phyloP scores from a whole-genome alignment of 2,329 filamentous ascomycete genomes.

The Huntiella bhutanensis region DNA sequence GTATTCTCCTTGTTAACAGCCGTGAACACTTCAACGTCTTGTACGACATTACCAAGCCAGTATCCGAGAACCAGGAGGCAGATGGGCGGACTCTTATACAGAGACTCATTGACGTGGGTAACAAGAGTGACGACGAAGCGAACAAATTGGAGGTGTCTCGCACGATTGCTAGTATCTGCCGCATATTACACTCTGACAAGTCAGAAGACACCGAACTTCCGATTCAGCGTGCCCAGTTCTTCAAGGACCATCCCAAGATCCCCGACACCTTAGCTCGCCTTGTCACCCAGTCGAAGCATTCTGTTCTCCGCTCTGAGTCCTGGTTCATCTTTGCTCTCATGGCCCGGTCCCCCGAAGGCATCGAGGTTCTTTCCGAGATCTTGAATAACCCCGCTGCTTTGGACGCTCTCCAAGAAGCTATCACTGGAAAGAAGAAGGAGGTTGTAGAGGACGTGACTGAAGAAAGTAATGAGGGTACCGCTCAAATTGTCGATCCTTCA shows the following conservation, averaged over 20 bases:
- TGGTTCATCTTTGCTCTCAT: constrained; percentile 46
- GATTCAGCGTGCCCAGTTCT: constrained; percentile 22
- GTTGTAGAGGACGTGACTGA: constrained; percentile 12
- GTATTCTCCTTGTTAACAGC: constrained; percentile 35
- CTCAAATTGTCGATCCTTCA: constrained; percentile 10
- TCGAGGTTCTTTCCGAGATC: constrained; percentile 24
- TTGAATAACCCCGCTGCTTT: constrained; percentile 18
- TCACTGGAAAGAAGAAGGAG: constrained; percentile 4
- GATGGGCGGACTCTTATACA: constrained; percentile 11
- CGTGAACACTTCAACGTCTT: constrained; percentile 31
- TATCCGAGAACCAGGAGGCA: constrained; percentile 15
- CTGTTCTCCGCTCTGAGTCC: constrained; percentile 37
- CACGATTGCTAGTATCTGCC: constrained; percentile 31
- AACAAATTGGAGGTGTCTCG: constrained; percentile 42
- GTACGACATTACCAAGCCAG: constrained; percentile 22
- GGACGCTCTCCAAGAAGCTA: constrained; percentile 3
- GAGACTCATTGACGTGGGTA: constrained; percentile 21
- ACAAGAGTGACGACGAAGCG: constrained; percentile 25
- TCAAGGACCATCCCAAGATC: constrained; percentile 24
- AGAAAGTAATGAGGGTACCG: constrained; percentile 12
- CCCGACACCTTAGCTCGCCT: constrained; percentile 29
- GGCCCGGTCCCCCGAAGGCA: constrained; percentile 31
- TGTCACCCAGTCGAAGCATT: constrained; percentile 38
- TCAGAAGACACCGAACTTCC: not conserved
- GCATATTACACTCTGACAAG: constrained; percentile 29